phyloP scores from a whole-genome alignment of 2,329 filamentous ascomycete species.

The Cercospora zeina region DNA sequence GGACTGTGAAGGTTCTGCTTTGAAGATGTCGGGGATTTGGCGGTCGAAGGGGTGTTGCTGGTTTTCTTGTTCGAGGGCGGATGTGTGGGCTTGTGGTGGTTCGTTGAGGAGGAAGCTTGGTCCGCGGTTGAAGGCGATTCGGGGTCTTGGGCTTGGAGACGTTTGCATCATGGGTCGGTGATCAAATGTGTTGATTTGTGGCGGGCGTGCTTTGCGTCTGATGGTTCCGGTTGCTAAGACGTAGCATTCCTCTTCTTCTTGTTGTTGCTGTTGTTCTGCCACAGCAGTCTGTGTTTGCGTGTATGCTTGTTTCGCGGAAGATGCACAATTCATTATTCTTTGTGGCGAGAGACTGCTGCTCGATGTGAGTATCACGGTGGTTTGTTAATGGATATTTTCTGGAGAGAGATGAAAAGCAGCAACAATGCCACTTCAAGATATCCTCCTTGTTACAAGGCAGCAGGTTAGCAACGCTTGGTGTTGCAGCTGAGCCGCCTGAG shows the following conservation, averaged over 20 bases:
- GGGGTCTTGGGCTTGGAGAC: conserved; percentile 2
- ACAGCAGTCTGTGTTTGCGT: background rate
- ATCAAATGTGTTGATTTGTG: background rate
- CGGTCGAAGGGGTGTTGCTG: background rate
- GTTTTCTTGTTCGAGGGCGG: background rate
- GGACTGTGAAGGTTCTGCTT: background rate
- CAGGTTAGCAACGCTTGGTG: conserved; percentile 2
- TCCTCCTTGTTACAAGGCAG: background rate
- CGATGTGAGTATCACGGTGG: background rate
- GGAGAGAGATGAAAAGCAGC: background rate
- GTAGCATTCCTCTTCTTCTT: background rate
- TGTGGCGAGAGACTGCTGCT: background rate
- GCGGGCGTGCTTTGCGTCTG: background rate
- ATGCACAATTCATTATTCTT: background rate
- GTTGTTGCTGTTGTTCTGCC: background rate
- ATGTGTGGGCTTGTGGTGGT: background rate
- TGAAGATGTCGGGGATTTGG: background rate
- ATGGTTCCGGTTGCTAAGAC: background rate
- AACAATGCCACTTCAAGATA: background rate
- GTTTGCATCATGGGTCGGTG: background rate
- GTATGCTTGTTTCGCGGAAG: background rate
- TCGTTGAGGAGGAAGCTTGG: conserved; percentile 8
- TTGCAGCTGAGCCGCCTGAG: background rate
- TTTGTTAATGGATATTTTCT: background rate
- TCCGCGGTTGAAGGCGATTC: conserved; percentile 12